Conservation (phyloP, 2,329 filamentous ascomycete species). For the Diaporthe longicolla region DNA sequence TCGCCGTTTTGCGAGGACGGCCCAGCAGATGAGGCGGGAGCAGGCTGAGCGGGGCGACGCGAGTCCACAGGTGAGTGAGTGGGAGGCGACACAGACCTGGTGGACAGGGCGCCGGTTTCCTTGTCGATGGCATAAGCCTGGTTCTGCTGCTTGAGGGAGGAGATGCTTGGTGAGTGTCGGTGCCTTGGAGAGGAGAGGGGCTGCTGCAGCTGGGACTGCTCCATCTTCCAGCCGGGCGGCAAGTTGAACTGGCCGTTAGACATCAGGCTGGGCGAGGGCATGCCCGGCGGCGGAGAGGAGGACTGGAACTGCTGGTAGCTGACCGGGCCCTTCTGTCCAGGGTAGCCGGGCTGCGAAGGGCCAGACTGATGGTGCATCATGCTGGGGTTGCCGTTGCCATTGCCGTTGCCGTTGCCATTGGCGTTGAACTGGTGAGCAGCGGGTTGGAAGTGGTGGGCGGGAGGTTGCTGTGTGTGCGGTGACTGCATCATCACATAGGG, state of each 20-base stretch:
- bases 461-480: constrained; percentile 24
- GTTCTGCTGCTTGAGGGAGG: constrained; percentile 48
- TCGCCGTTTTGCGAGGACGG: constrained; percentile 41
- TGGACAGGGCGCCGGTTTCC: constrained; percentile 59
- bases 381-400: constrained; percentile 21
- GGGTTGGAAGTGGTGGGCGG: constrained; percentile 19
- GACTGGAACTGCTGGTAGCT: constrained; percentile 40
- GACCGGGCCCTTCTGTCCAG: constrained; percentile 32
- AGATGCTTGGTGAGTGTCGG: constrained; percentile 51
- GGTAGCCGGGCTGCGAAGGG: constrained; percentile 25
- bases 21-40: constrained; percentile 25
- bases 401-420: constrained; percentile 26
- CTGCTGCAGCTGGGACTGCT: constrained; percentile 68
- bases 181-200: constrained; percentile 60
- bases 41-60: constrained; percentile 43
- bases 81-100: constrained; percentile 42
- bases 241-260: constrained; percentile 56
- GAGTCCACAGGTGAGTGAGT: constrained; percentile 42
- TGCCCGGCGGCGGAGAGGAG: constrained; percentile 45
- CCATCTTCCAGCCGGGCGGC: constrained; percentile 64
- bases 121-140: constrained; percentile 63
- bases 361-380: constrained; percentile 37
- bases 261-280: constrained; percentile 42
- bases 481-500: constrained; percentile 38
- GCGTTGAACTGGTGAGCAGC: constrained; percentile 33